phyloP scores from a whole-genome alignment of 2,329 filamentous ascomycete species.

The Colletotrichum endophyticum region DNA sequence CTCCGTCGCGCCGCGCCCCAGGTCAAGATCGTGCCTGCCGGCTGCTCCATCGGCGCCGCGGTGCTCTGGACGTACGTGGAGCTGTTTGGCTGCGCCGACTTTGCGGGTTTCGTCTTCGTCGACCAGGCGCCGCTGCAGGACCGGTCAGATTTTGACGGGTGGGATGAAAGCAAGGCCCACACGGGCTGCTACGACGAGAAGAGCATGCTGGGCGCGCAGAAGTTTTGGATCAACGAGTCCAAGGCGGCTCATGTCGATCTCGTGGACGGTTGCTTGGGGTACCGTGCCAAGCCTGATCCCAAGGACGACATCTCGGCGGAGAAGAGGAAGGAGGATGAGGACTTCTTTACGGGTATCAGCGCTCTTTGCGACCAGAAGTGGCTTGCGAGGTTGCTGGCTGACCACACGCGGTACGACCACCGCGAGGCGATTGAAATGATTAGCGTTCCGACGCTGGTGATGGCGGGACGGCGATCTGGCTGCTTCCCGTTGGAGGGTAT shows the following conservation, averaged over 20 bases:
- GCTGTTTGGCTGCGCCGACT: slow-evolving; percentile 36
- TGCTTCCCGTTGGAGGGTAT: slow-evolving; percentile 43
- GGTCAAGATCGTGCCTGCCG: slow-evolving; percentile 34
- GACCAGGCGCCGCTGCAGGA: slow-evolving; percentile 47
- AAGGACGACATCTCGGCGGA: slow-evolving; percentile 28
- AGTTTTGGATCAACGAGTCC: slow-evolving; percentile 26
- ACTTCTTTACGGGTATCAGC: slow-evolving; percentile 38
- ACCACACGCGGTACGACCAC: slow-evolving; percentile 46
- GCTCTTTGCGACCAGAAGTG: slow-evolving; percentile 38
- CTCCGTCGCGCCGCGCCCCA: slow-evolving; percentile 21
- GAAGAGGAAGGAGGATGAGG: slow-evolving; percentile 31
- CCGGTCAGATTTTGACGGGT: slow-evolving; percentile 32
- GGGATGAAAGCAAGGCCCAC: slow-evolving; percentile 36
- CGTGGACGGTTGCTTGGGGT: slow-evolving; percentile 39
- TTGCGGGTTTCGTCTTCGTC: slow-evolving; percentile 39
- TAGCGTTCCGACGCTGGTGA: slow-evolving; percentile 36
- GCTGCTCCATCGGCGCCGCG: slow-evolving; percentile 45
- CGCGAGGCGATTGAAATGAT: slow-evolving; percentile 42
- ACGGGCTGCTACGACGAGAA: slow-evolving; percentile 41
- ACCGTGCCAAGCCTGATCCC: slow-evolving; percentile 30
- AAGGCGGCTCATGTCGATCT: slow-evolving; percentile 32
- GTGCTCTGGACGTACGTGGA: slow-evolving; percentile 45
- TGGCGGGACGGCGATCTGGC: slow-evolving; percentile 39
- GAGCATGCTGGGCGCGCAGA: slow-evolving; percentile 36
- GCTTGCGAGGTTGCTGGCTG: slow-evolving; percentile 40